Base-by-base conservation (phyloP, 345 rosid genomes). In the Linum tenue region DNA sequence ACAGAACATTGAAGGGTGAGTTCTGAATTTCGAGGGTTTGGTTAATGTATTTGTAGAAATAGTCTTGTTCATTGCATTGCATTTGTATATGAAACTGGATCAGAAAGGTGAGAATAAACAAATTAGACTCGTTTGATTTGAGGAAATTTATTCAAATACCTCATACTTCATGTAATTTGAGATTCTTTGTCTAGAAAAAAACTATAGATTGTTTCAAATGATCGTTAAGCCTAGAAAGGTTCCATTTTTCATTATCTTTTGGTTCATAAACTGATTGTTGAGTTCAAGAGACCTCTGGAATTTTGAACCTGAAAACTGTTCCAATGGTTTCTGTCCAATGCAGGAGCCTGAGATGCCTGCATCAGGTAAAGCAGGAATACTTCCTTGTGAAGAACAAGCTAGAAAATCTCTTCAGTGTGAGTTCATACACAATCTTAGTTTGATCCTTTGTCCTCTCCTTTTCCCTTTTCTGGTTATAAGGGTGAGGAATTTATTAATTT, bases 321-420 rank as follows among this genome's bases (percentile, higher is more conserved):
- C 53, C 15, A 48, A 48, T 48, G 53, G 53, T 48, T 48, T 7
- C 10, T 44, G 40, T 76, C 66, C 12, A 5, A 31, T 55, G 50
- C 84, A 92, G 99, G 77, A 86, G 92, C 80, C 69, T 75, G 82
- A 82, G 79, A 77, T 90, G 92, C 69, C 82, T 92, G 80, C 95
- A 88, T 61, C 92, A 88, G 80, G 80, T 88, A 75, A 84, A 86
- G 72, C 90, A 92, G 55, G 97, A 88, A 77, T 88, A 86, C 72
- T 82, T 53, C 63, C 82, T 84, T 39, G 82, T 75, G 67, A 92
- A 84, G 81, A 85, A 70, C 90, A 90, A 86, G 84, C 84, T 92
- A 17, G 98, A 90, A 76, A 68, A 80, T 69, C 67, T 90, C 56
- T 77, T 92, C 81, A 73, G 83, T 82, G 98, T 92, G 58, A 75